phyloP scores from a whole-genome alignment of 208 protist species.

The Leptomonas pyrrhocoris region DNA sequence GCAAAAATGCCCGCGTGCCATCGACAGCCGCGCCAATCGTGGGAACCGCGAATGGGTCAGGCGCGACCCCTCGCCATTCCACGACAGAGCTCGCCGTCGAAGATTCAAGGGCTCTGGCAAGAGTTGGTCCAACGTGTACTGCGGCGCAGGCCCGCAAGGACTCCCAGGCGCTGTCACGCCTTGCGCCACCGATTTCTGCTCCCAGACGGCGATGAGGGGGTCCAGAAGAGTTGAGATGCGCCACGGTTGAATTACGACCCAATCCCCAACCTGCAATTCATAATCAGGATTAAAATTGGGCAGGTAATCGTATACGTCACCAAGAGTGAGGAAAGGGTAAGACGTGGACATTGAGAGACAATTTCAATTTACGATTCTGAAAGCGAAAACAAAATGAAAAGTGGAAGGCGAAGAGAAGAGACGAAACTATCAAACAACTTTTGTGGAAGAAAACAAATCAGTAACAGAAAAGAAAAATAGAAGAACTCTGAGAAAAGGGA shows the following conservation, averaged over 20 bases:
- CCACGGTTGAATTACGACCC: conserved; percentile 71
- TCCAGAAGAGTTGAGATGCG: conserved; percentile 50
- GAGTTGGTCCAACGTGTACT: conserved; percentile 25
- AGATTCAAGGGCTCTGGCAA: conserved; percentile 32
- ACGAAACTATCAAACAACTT: conserved; percentile 14
- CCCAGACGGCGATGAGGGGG: conserved; percentile 59
- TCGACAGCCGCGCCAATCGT: conserved; percentile 22
- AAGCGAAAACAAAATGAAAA: conserved; percentile 14
- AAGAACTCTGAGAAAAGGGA: neutral
- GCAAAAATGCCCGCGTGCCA: conserved; percentile 27
- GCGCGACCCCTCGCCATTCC: conserved; percentile 7
- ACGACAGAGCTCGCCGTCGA: conserved; percentile 22
- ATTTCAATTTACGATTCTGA: neutral
- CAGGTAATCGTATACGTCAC: conserved; percentile 59
- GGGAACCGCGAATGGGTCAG: conserved; percentile 6
- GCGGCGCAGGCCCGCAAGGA: conserved; percentile 10
- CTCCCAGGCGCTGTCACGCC: neutral
- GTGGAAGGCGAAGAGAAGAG: conserved; percentile 12
- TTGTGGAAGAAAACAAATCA: neutral
- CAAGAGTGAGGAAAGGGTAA: conserved; percentile 37
- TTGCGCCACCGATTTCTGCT: conserved; percentile 11
- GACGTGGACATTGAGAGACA: conserved; percentile 15
- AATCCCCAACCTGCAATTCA: conserved; percentile 81
- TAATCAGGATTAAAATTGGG: conserved; percentile 66
- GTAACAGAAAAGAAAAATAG: neutral